Evolutionary conservation across 2,329 filamentous ascomycete genomes (phyloP), one percentile per base, ranked within the genome.

Genomic region (Raffaelea albimanens): DNA sequence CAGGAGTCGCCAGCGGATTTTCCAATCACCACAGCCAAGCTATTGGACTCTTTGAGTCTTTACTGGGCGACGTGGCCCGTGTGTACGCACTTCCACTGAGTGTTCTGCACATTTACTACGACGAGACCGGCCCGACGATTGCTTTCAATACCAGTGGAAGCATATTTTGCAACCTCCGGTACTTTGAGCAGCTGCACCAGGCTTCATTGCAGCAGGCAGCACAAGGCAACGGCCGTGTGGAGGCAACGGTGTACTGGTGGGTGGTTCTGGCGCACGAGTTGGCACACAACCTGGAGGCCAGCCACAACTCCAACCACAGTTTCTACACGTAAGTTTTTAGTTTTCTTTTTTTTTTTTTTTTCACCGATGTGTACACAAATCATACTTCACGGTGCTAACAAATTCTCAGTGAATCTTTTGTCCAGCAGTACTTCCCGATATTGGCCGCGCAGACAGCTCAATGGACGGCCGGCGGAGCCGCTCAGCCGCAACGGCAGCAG

Each of bases 91-190:
- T 97, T 21, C 71, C 78, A 1, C 71, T 77, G 0, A 71, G 76
- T 29, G 80, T 81, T 3, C 63, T 97, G 49, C 91, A 94, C 61
- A 85, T 97, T 44, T 97, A 91, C 67, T 88, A 89, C 57, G 90
- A 96, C 57, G 78, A 83, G 38, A 66, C 69, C 3, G 86, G 88
- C 4, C 79, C 78, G 48, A 90, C 88, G 0, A 95, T 98, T 53
- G 93, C 91, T 0, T 98, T 98, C 72, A 98, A 98, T 62, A 77
- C 78, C 9, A 79, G 75, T 36, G 90, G 91, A 34, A 87, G 84
- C 57, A 78, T 98, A 25, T 98, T 97, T 69, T 96, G 89, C 72
- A 98, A 98, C 60, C 76, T 95, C 53, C 76, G 87, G 18, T 95
- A 87, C 70, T 97, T 90, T 63, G 67, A 84, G 51, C 82, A 91